Evolutionary conservation across 2,329 filamentous ascomycete species (phyloP).

Genomic region (Fusarium fujikuroi): DNA sequence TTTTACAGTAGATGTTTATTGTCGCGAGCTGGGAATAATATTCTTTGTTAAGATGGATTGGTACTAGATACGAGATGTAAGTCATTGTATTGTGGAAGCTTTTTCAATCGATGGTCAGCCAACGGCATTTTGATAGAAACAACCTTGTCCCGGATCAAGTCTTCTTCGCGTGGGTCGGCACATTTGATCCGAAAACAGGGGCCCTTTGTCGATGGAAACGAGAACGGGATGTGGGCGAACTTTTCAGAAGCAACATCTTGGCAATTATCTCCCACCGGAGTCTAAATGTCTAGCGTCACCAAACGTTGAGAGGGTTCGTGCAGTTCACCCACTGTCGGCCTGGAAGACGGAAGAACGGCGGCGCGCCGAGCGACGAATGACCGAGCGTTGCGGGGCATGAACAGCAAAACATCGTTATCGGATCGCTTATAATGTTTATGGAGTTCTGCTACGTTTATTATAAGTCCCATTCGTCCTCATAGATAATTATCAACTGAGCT

Average conservation of each 20-base stretch:
- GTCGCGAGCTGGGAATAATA: too few species aligned
- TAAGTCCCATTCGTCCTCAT: too few species aligned
- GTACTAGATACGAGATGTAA: too few species aligned
- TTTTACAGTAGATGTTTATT: too few species aligned
- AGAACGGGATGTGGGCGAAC: not conserved
- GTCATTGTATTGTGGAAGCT: too few species aligned
- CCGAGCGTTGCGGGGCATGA: not conserved
- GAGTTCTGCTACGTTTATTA: fast-evolving
- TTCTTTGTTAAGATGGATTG: too few species aligned
- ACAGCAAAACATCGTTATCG: fast-evolving
- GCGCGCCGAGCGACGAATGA: too few species aligned
- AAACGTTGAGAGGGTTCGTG: not conserved
- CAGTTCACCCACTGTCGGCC: not conserved
- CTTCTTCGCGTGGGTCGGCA: fast-evolving
- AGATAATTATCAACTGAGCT: not conserved
- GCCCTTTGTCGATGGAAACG: not conserved
- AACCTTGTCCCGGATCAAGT: not conserved
- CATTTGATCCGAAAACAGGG: not conserved
- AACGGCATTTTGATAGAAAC: fast-evolving
- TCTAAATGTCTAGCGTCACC: too few species aligned
- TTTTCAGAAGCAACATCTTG: not conserved
- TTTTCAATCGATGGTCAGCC: too few species aligned
- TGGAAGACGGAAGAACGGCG: not conserved
- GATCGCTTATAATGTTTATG: fast-evolving
- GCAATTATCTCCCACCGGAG: not conserved